Percentiles rank a stretch among this genome's conserved stretches.
Evolutionary conservation across 495 filamentous ascomycete species (phyloP).

Genomic region (Thermothielavioides terrestris): DNA sequence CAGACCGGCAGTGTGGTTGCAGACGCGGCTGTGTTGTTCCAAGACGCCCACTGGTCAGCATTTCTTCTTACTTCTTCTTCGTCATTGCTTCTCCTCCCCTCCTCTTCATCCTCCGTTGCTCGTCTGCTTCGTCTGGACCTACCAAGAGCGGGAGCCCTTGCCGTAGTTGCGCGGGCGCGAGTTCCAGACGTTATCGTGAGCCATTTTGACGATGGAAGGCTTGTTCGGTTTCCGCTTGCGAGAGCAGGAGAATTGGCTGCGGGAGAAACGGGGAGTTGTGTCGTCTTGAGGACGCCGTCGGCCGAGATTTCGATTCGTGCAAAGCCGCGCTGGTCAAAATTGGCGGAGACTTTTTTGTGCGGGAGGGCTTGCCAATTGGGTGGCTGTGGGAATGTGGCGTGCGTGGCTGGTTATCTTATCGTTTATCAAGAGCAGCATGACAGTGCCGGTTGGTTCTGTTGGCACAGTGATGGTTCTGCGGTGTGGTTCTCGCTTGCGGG

Average conservation of each 20-base stretch:
- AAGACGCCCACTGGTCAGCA: slow-evolving; percentile 15
- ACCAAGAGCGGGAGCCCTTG: slow-evolving; percentile 90
- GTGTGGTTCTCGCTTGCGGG: too few species aligned
- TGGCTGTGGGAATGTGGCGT: slow-evolving; percentile 17
- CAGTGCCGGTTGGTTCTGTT: too few species aligned
- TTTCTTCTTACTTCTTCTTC: not conserved
- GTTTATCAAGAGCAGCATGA: not conserved
- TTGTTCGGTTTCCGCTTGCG: slow-evolving; percentile 9
- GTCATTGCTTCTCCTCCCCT: not conserved
- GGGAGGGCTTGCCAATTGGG: slow-evolving; percentile 20
- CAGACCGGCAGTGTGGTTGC: slow-evolving; percentile 87
- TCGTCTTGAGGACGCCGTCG: too few species aligned
- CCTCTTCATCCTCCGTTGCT: not conserved
- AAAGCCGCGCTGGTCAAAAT: slow-evolving; percentile 8
- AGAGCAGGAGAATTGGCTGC: slow-evolving; percentile 3
- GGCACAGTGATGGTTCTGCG: too few species aligned
- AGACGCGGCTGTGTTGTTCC: slow-evolving; percentile 66
- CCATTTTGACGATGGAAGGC: slow-evolving; percentile 54
- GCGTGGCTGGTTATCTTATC: slow-evolving; percentile 10
- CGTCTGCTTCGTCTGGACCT: slow-evolving; percentile 20
- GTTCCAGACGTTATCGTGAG: slow-evolving; percentile 99
- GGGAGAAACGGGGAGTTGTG: slow-evolving; percentile 8
- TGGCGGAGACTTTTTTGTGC: slow-evolving; percentile 26
- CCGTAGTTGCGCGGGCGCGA: slow-evolving; percentile 93
- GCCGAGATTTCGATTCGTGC: slow-evolving; percentile 7